Conservation (phyloP, 2,329 filamentous ascomycete species). For the Penicillium janthinellum region DNA sequence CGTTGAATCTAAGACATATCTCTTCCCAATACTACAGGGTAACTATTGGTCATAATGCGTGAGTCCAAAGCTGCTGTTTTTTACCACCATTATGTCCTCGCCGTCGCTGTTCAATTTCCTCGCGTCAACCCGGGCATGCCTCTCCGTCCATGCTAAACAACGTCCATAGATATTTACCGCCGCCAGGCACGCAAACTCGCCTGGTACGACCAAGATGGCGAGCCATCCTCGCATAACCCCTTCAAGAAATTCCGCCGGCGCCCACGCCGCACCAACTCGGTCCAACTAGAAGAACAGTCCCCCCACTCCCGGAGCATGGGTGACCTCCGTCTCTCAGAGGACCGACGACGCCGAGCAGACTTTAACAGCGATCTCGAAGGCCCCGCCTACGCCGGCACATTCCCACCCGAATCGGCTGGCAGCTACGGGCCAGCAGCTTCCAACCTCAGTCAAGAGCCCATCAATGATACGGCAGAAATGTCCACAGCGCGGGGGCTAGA, state of each 20-base stretch:
- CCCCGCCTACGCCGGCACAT: slow-evolving; percentile 29
- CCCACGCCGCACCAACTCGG: slow-evolving; percentile 30
- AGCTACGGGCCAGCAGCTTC: slow-evolving; percentile 30
- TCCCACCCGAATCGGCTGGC: slow-evolving; percentile 29
- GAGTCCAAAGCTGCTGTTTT: neutral
- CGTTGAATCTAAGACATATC: neutral
- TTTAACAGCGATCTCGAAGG: slow-evolving; percentile 29
- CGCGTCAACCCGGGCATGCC: neutral
- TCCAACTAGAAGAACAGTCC: slow-evolving; percentile 36
- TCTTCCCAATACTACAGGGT: neutral
- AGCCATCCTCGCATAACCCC: slow-evolving; percentile 42
- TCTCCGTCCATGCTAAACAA: neutral
- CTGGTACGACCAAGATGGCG: slow-evolving; percentile 46
- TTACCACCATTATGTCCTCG: neutral
- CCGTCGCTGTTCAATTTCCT: neutral
- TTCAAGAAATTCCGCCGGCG: slow-evolving; percentile 43
- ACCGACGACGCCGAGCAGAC: slow-evolving; percentile 27
- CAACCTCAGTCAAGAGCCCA: slow-evolving; percentile 34
- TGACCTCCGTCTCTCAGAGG: slow-evolving; percentile 26
- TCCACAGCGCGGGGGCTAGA: slow-evolving; percentile 14
- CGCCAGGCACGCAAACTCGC: slow-evolving; percentile 41
- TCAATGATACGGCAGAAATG: slow-evolving; percentile 23
- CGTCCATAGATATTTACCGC: slow-evolving; percentile 41
- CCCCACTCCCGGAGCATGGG: slow-evolving; percentile 25
- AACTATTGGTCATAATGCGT: slow-evolving; percentile 3